phyloP scores from a whole-genome alignment of 495 filamentous ascomycete species.

The Xylaria grammica region DNA sequence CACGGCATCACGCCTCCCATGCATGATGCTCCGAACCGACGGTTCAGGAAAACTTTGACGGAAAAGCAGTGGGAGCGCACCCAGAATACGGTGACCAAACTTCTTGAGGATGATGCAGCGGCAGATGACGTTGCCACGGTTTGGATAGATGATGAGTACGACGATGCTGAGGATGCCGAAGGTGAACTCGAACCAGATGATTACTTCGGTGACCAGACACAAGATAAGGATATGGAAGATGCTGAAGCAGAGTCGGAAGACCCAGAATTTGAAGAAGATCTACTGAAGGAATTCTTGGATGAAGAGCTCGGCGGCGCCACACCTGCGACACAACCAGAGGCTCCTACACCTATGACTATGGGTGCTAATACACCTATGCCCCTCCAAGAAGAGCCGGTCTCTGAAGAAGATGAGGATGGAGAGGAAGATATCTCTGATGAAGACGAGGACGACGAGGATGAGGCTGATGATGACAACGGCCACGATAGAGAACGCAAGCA shows the following conservation, averaged over 20 bases:
- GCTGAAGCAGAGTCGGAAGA: conserved; percentile 45
- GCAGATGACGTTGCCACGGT: conserved; percentile 55
- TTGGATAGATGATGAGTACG: conserved; percentile 50
- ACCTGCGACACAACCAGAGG: conserved; percentile 42
- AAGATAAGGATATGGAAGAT: conserved; percentile 28
- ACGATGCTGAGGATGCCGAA: conserved; percentile 63
- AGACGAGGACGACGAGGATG: conserved; percentile 55
- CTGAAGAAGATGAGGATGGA: conserved; percentile 55
- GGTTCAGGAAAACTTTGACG: conserved; percentile 83
- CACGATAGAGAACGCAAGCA: conserved; percentile 48
- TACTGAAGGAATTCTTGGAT: conserved; percentile 39
- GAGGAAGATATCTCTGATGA: conserved; percentile 51
- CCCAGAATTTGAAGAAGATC: too few relatives aligned
- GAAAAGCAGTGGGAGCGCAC: conserved; percentile 88
- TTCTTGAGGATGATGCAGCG: conserved; percentile 68
- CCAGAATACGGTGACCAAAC: conserved; percentile 77
- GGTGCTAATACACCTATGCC: conserved; percentile 37
- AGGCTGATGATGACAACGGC: conserved; percentile 53
- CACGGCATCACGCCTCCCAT: conserved; percentile 94
- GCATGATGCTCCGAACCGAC: conserved; percentile 79
- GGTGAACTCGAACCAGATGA: conserved; percentile 55
- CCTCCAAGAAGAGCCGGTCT: conserved; percentile 39
- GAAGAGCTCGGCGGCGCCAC: conserved; percentile 36
- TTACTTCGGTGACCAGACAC: conserved; percentile 41
- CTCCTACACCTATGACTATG: conserved; percentile 45